Conservation (phyloP, 1,284 basidiomycete genomes). For the Cerioporus squamosus region DNA sequence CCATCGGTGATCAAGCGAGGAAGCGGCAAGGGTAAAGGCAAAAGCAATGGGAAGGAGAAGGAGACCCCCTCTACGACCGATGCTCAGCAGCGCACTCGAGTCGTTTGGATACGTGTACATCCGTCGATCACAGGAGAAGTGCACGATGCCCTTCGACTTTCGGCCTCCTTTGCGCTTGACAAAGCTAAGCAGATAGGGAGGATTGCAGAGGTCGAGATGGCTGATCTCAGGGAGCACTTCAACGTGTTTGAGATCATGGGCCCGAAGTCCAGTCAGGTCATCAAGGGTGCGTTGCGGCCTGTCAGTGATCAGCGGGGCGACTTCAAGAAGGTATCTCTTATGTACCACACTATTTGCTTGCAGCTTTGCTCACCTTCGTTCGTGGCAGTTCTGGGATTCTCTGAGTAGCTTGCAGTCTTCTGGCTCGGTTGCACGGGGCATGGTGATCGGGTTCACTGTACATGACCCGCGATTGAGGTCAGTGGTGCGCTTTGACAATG, state of each 20-base stretch:
- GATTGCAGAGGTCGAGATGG: slow-evolving; percentile 58
- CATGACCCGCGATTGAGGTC: slow-evolving; percentile 83
- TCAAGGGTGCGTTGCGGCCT: slow-evolving; percentile 73
- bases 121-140: slow-evolving; percentile 70
- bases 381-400: slow-evolving; percentile 69
- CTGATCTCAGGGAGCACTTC: slow-evolving; percentile 70
- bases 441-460: slow-evolving; percentile 77
- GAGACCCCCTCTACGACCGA: slow-evolving; percentile 7
- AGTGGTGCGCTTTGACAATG: slow-evolving; percentile 6
- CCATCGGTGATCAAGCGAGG: slow-evolving; percentile 24
- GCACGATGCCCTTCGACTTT: slow-evolving; percentile 52
- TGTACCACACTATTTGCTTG: neutral
- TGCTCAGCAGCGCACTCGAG: slow-evolving; percentile 36
- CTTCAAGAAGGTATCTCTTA: slow-evolving; percentile 63
- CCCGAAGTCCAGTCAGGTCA: slow-evolving; percentile 77
- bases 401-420: slow-evolving; percentile 66
- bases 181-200: slow-evolving; percentile 39
- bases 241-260: slow-evolving; percentile 90
- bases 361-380: neutral
- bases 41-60: slow-evolving; percentile 14
- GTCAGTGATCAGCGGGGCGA: slow-evolving; percentile 57
- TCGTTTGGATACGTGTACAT: slow-evolving; percentile 80
- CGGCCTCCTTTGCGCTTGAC: slow-evolving; percentile 56
- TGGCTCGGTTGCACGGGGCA: slow-evolving; percentile 70
- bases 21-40: slow-evolving; percentile 25